phyloP scores from a whole-genome alignment of 345 rosid species.

The Eucalyptus pauciflora region DNA sequence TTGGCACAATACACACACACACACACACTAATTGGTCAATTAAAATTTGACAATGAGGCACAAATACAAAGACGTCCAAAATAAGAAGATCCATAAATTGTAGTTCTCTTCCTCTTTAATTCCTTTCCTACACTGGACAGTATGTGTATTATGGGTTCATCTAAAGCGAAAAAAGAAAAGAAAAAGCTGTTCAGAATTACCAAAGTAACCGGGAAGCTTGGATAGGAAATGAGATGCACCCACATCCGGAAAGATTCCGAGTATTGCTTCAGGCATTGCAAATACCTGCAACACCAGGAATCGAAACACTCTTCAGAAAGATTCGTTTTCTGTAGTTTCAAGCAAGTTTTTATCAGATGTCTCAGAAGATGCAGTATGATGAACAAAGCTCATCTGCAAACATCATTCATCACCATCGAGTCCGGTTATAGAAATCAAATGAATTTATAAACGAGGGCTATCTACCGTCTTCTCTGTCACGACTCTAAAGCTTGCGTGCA shows the following conservation, averaged over 20 bases:
- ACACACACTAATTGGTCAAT: background rate
- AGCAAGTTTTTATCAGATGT: background rate
- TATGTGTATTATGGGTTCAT: background rate
- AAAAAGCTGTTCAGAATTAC: background rate
- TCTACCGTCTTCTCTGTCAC: background rate
- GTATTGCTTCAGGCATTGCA: conserved; percentile 10
- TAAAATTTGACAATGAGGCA: background rate
- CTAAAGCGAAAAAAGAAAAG: background rate
- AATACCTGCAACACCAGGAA: background rate
- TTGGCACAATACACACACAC: no score
- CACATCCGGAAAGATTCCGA: conserved; percentile 5
- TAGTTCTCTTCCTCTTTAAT: background rate
- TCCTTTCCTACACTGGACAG: background rate
- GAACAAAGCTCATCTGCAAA: background rate
- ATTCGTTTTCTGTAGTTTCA: background rate
- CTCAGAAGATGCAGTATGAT: background rate
- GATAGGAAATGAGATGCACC: conserved; percentile 9
- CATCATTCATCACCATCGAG: background rate
- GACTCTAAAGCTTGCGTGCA: background rate
- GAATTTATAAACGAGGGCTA: background rate
- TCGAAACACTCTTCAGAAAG: background rate
- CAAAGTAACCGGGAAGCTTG: conserved; percentile 4
- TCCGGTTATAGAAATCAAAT: background rate
- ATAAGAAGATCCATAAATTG: background rate
- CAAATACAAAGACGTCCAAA: background rate